Percentiles rank a stretch among this genome's conserved stretches.
phyloP scores from a whole-genome alignment of 768 basidiomycete genomes.

The Cystofilobasidium bisporidii region DNA sequence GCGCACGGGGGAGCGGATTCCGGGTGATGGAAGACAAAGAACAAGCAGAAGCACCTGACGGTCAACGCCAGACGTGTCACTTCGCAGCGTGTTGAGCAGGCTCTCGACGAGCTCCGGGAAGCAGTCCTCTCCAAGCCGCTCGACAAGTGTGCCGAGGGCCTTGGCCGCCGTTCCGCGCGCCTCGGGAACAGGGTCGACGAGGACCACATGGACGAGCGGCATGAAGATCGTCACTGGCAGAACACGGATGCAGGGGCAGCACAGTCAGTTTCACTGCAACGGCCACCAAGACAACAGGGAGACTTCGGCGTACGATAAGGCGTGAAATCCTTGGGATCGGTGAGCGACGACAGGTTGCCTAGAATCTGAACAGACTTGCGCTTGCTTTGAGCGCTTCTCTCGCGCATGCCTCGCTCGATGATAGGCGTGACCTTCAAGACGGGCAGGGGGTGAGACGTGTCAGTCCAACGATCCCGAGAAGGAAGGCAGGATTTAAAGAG shows the following conservation, averaged over 20 bases:
- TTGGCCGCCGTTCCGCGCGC: slow-evolving; percentile 96
- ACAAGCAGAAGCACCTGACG: no score
- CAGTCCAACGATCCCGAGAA: neutral
- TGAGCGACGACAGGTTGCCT: slow-evolving; percentile 62
- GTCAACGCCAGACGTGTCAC: slow-evolving; percentile 89
- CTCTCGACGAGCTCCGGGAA: slow-evolving; percentile 95
- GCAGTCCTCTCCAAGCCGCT: slow-evolving; percentile 82
- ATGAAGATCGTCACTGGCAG: slow-evolving; percentile 63
- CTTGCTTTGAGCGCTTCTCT: slow-evolving; percentile 87
- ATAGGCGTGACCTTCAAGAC: slow-evolving; percentile 73
- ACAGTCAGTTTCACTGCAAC: no score
- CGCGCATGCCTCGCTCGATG: slow-evolving; percentile 80
- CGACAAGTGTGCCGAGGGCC: slow-evolving; percentile 89
- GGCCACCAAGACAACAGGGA: no score
- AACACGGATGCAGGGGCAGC: no score
- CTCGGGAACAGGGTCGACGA: slow-evolving; percentile 95
- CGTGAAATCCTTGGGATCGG: slow-evolving; percentile 60
- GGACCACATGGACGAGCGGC: slow-evolving; percentile 81
- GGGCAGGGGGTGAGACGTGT: neutral
- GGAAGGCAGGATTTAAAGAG: neutral
- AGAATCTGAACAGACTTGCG: slow-evolving; percentile 93
- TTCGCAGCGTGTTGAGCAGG: slow-evolving; percentile 74
- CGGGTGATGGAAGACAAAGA: no score
- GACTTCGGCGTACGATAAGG: slow-evolving; percentile 53
- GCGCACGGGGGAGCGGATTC: neutral